Evolutionary conservation across 441 rosid genomes (phyloP).

Genomic region (Mallotus repandus): DNA sequence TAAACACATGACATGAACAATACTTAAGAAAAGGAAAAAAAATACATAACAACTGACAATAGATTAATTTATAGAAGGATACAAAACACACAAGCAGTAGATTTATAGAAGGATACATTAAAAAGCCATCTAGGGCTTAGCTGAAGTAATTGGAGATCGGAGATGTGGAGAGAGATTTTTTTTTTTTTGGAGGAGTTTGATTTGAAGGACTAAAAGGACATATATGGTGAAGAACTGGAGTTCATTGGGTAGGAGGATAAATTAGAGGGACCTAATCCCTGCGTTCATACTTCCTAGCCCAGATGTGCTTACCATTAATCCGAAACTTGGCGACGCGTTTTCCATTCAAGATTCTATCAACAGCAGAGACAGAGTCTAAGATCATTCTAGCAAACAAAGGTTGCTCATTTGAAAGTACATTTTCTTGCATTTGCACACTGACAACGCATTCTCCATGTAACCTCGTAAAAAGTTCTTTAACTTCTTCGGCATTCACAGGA

Average conservation of each 20-base stretch:
- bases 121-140: too few relatives aligned
- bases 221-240: background rate
- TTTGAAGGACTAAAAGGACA: too few relatives aligned
- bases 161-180: too few relatives aligned
- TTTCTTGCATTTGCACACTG: slow-evolving; percentile 43
- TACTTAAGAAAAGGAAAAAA: too few relatives aligned
- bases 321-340: slow-evolving; percentile 42
- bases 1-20: too few relatives aligned
- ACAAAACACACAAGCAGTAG: too few relatives aligned
- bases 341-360: slow-evolving; percentile 51
- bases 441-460: slow-evolving; percentile 44
- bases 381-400: slow-evolving; percentile 47
- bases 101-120: too few relatives aligned
- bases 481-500: slow-evolving; percentile 51
- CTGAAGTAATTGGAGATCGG: too few relatives aligned
- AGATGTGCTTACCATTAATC: slow-evolving; percentile 58
- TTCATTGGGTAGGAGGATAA: background rate
- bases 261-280: slow-evolving; percentile 26
- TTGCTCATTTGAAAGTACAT: slow-evolving; percentile 25
- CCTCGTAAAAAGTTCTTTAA: slow-evolving; percentile 34
- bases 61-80: too few relatives aligned
- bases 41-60: too few relatives aligned
- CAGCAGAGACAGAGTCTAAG: slow-evolving; percentile 33
- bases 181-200: too few relatives aligned
- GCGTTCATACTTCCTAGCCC: slow-evolving; percentile 67